Evolutionary conservation across 495 filamentous ascomycete species (phyloP), one percentile per base, ranked within the genome.

Genomic region (Clohesyomyces aquaticus): DNA sequence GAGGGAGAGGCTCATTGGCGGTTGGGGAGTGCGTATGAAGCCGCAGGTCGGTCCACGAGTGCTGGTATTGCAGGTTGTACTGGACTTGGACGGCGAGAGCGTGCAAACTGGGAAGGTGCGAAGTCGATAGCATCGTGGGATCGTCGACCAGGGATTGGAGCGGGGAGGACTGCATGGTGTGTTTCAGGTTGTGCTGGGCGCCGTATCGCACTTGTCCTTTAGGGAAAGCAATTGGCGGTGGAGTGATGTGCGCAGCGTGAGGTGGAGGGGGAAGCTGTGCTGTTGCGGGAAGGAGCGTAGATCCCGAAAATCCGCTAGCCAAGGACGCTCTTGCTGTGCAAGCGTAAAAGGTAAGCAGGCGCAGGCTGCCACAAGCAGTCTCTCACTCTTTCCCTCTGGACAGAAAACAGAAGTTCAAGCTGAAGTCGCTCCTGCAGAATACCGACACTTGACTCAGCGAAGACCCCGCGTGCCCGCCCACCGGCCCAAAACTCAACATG

Each of bases 21-120:
- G 73, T 48, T 25, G 77, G 68, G 0, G 82, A 82, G 66, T 76
- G 75, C 18, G 82, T 82, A 76, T 93, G 86, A 26, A 85, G 76
- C 51, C 80, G 74, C 43, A 96, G 80, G 18, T 77, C 78, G 10
- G 87, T 88, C 94, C 94, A 98, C 65, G 88, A 81, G 73, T 96
- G 93, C 72, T 96, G 89, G 75, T 93, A 81, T 71, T 86, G 85
- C 62, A 96, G 85, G 73, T 95, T 93, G 73, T 94, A 85, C 26
- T 86, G 80, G 66, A 95, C 82, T 64, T 88, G 83, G 28, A 82
- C 74, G 22, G 90, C 86, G 51, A 91, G 84, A 45, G 76, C 61
- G 60, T 75, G 70, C 28, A 65, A 52, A 49, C 38, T 55, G 22
- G 65, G 58, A 29, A 63, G 65, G 59, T 67, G 58, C 1, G 65